Evolutionary conservation across 1,139 yeast genomes (phyloP).

Genomic region (Nakaseomyces delphensis): DNA sequence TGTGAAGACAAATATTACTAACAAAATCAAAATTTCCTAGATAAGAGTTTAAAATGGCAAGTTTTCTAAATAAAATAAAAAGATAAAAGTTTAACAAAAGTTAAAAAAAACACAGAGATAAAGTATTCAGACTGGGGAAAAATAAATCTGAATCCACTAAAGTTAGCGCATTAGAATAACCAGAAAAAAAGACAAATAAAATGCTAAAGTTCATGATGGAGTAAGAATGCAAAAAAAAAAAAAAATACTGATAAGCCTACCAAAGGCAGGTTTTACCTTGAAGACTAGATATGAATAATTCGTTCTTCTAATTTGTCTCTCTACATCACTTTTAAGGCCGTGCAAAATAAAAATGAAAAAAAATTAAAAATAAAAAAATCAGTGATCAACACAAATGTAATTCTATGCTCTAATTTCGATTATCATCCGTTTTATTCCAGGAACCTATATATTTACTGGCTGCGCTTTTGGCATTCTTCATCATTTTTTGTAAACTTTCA

Average conservation of each 20-base stretch:
- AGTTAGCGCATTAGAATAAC: background rate
- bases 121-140: background rate
- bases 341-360: background rate
- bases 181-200: background rate
- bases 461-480: slow-evolving; percentile 20
- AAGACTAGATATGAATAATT: no score
- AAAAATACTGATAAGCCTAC: background rate
- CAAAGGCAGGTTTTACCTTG: no score
- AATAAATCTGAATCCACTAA: background rate
- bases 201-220: slow-evolving; percentile 1
- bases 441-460: slow-evolving; percentile 23
- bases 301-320: no score
- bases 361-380: background rate
- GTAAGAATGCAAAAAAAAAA: background rate
- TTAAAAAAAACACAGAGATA: background rate
- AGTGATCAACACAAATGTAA: background rate
- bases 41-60: background rate
- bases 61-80: background rate
- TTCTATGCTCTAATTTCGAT: background rate
- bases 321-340: no score
- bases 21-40: no score
- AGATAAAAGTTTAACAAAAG: background rate
- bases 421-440: slow-evolving; percentile 12
- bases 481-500: slow-evolving; percentile 19
- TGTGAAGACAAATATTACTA: no score